Evolutionary conservation across 148 eudicot species (phyloP).

Genomic region (Pouteria glomerata): DNA sequence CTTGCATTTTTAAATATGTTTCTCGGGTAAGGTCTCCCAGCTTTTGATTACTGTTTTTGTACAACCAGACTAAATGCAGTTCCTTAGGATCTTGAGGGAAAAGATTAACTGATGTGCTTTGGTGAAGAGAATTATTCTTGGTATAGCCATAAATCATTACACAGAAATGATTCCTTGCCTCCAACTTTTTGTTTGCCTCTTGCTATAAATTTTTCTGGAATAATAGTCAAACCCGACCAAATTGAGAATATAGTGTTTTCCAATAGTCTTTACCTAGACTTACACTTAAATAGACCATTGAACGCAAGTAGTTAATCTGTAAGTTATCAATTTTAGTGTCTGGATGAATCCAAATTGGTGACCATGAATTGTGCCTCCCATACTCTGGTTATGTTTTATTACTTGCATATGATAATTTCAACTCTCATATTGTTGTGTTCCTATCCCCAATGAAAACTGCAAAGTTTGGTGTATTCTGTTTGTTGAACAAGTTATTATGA

Average conservation of each 20-base stretch:
- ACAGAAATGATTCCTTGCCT: neutral
- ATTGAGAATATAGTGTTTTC: neutral
- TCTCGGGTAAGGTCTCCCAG: constrained; percentile 58
- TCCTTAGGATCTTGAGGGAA: neutral
- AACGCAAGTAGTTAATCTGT: neutral
- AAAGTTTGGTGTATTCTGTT: neutral
- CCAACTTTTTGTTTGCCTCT: neutral
- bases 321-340: neutral
- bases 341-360: neutral
- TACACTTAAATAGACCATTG: neutral
- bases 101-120: neutral
- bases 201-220: neutral
- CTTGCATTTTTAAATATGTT: constrained; percentile 87
- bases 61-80: neutral
- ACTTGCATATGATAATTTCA: neutral
- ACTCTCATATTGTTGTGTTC: neutral
- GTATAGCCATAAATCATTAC: too few relatives aligned
- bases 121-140: neutral
- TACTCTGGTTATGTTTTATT: neutral
- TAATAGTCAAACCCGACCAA: too few relatives aligned
- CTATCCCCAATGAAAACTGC: neutral
- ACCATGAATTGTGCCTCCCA: neutral
- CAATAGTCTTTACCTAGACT: neutral
- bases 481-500: neutral
- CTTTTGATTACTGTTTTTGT: neutral